Base-by-base conservation (phyloP, 2,329 filamentous ascomycete genomes). In the Septoria petroselini region DNA sequence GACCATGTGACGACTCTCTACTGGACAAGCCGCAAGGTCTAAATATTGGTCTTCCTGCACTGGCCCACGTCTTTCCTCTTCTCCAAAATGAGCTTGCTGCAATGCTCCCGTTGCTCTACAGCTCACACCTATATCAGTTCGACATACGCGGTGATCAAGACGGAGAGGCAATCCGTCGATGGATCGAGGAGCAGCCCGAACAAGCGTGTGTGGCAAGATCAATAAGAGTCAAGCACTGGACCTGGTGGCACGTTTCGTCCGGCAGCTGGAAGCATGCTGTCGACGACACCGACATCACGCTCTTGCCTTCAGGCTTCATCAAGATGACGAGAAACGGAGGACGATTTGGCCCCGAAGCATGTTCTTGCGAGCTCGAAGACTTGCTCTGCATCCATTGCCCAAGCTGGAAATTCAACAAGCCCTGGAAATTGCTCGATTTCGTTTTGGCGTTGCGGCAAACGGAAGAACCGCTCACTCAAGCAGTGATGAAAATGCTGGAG, bases 361-460 rank as follows among this genome's bases (percentile, higher is more conserved):
- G 56, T 27, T 48, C 17, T 6, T 58, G 56, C 30, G 46, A 50
- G 5, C 40, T 55, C 15, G 50, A 51, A 4, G 50, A 54, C 15
- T 41, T 53, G 29, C 19, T 58, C 7, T 27, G 37, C 25, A 25
- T 39, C 7, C 53, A 53, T 23, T 53, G 53, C 12, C 47, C 47
- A 5, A 44, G 50, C n/a, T 58, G 55, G 55, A 58, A 50, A 5
- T 29, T 49, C 41, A 54, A 55, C 33, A 55, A 52, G 42, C 25
- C 33, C 2, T 57, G 54, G 51, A 38, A 51, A 2, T 12, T 58
- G n/a, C 31, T 43, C 4, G 56, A 58, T 23, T 58, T 58, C 25
- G 52, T 54, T 7, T 17, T 41, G 11, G 51, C 54, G 14, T 27
- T 58, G 9, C 48, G 51, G 23, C 39, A 57, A 41, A 54, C 57